phyloP scores from a whole-genome alignment of 2,329 filamentous ascomycete species.

The Paracamarosporium sp. region DNA sequence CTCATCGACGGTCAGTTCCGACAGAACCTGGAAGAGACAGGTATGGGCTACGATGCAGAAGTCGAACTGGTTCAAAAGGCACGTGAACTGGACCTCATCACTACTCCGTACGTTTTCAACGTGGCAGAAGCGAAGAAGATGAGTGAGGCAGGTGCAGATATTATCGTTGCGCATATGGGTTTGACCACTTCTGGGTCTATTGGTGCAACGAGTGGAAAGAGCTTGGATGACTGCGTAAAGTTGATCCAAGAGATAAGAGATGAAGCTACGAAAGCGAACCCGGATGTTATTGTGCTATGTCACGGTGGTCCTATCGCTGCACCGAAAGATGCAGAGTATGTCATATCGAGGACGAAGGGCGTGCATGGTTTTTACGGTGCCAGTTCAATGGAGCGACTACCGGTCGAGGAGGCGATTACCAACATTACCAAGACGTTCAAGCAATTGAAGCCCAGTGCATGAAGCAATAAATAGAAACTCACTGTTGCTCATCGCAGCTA shows the following conservation, averaged over 20 bases:
- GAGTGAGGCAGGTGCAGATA: constrained; percentile 69
- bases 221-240: constrained; percentile 68
- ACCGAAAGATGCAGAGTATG: constrained; percentile 68
- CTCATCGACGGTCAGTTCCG: constrained; percentile 73
- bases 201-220: constrained; percentile 67
- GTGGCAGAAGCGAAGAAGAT: constrained; percentile 67
- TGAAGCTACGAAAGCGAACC: constrained; percentile 62
- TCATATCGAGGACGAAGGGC: constrained; percentile 65
- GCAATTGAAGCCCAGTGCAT: constrained; percentile 26
- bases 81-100: constrained; percentile 66
- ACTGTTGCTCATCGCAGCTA: background rate
- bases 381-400: constrained; percentile 72
- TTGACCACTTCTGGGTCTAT: constrained; percentile 70
- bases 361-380: constrained; percentile 77
- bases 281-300: constrained; percentile 70
- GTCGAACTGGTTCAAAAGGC: constrained; percentile 71
- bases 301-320: constrained; percentile 73
- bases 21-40: constrained; percentile 72
- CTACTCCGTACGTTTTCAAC: constrained; percentile 74
- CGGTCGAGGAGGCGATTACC: constrained; percentile 71
- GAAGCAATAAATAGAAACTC: background rate
- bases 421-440: constrained; percentile 65
- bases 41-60: constrained; percentile 72
- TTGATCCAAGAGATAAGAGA: constrained; percentile 70
- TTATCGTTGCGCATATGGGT: constrained; percentile 73